A percentile compares a stretch with the other conserved stretches of the same genome.
phyloP scores from a whole-genome alignment of 768 basidiomycete genomes.

The Tylopilus intermedius region DNA sequence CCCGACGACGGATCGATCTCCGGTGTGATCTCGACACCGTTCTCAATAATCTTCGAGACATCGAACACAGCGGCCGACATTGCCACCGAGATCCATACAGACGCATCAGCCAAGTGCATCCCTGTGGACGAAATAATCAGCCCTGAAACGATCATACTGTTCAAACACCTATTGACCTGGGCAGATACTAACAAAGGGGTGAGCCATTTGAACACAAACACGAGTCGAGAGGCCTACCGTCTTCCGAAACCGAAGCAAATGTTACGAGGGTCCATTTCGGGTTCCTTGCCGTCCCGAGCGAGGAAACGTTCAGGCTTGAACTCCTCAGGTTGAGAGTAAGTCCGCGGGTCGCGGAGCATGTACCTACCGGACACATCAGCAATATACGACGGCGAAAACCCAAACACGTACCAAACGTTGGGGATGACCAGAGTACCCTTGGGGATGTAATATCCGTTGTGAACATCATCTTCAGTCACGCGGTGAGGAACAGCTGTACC shows the following conservation, averaged over 20 bases:
- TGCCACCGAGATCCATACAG: slow-evolving; percentile 41
- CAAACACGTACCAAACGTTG: slow-evolving; percentile 18
- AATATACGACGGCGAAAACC: slow-evolving; percentile 11
- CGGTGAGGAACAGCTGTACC: slow-evolving; percentile 40
- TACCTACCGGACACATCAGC: slow-evolving; percentile 12
- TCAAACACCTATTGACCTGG: slow-evolving; percentile 19
- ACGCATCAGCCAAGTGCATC: slow-evolving; percentile 48
- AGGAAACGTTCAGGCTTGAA: slow-evolving; percentile 64
- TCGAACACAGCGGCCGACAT: slow-evolving; percentile 47
- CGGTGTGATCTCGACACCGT: slow-evolving; percentile 47
- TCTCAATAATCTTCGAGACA: slow-evolving; percentile 40
- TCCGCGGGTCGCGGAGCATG: slow-evolving; percentile 32
- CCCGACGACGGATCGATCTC: slow-evolving; percentile 55
- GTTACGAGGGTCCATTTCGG: slow-evolving; percentile 53
- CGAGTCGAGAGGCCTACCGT: slow-evolving; percentile 33
- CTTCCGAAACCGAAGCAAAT: slow-evolving; percentile 70
- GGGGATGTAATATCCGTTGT: slow-evolving; percentile 59
- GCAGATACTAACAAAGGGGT: slow-evolving; percentile 17
- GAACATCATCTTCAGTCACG: slow-evolving; percentile 54
- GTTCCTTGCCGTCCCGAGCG: slow-evolving; percentile 28
- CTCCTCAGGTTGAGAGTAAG: slow-evolving; percentile 47
- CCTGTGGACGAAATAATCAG: slow-evolving; percentile 31
- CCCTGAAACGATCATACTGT: slow-evolving; percentile 16
- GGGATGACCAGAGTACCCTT: slow-evolving; percentile 33
- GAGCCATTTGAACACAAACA: slow-evolving; percentile 1